Evolutionary conservation across 192 early-diverging fungal species (phyloP), one percentile per base, ranked within the genome.

Genomic region (Umbelopsis ramanniana): DNA sequence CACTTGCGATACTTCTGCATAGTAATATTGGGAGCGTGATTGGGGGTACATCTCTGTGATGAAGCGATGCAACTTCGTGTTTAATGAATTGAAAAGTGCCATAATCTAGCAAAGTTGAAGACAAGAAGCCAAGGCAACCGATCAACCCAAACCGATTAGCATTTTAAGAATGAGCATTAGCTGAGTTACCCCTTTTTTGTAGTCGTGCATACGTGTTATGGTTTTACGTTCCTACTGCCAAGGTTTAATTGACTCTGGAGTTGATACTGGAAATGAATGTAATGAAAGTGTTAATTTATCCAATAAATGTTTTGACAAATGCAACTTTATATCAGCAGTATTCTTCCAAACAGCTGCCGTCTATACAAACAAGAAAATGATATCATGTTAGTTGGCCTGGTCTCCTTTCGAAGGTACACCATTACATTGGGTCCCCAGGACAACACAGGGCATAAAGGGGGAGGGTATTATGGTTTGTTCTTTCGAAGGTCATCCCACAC

Each of bases 51-150:
- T 70, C 21, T 70, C 69, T 11, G 48, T 52, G 48, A 70, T 70
- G 50, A 70, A 70, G 12, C 69, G 69, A 46, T 70, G 69, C 17
- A 70, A 48, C 69, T 70, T 70, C 35, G 48, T 29, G 48, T 70
- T 70, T 26, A 63, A 63, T 63, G 23, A 26, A 37, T 63, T 63
- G 24, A 63, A 37, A 37, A 63, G 29, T 29, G 57, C 57, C 33
- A 63, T 63, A 6, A 19, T 21, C 48, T 43, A 43, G 6, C 40
- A 4, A 43, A 43, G 15, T 50, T 50, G 17, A 50, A 50, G 48
- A n/a, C 7, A 50, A 50, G 48, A 17, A 50, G 6, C 14, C 6
- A 50, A 50, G 19, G 48, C 11, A 50, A 50, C 48, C 48, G 40
- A 43, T 11, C 40, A 40, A 40, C n/a, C n/a, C n/a, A 3, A 43